Percentiles rank a stretch among this genome's conserved stretches.
Evolutionary conservation across 768 basidiomycete genomes (phyloP).

Genomic region (Pleurotus eryngii): DNA sequence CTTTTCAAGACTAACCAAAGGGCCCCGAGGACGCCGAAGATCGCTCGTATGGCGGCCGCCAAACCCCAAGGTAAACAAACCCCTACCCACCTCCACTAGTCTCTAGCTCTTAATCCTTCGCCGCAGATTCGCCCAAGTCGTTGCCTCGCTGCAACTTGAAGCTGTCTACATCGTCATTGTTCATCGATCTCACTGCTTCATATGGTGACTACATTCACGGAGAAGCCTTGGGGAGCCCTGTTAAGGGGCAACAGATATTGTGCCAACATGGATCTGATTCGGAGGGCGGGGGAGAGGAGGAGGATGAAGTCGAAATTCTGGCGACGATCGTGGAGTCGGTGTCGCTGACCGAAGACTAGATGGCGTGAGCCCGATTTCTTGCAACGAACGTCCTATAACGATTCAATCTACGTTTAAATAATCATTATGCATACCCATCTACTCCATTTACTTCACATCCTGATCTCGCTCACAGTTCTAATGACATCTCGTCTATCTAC

Average conservation of each 20-base stretch:
- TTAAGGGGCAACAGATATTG: not conserved
- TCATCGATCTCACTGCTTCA: slow-evolving; percentile 6
- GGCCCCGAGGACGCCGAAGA: slow-evolving; percentile 33
- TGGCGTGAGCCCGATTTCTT: not conserved
- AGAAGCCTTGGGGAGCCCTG: not conserved
- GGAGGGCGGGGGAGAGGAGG: not conserved
- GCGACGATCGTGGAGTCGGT: slow-evolving; percentile 22
- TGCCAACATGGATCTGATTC: slow-evolving; percentile 24
- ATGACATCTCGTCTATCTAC: too few relatives aligned
- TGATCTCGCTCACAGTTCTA: too few relatives aligned
- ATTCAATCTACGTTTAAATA: too few relatives aligned
- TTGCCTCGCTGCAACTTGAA: slow-evolving; percentile 4
- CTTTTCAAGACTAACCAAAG: slow-evolving; percentile 43
- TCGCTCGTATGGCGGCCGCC: slow-evolving; percentile 37
- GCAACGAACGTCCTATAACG: not conserved
- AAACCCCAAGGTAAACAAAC: slow-evolving; percentile 40
- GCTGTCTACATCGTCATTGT: not conserved
- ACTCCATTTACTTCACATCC: too few relatives aligned
- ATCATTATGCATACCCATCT: too few relatives aligned
- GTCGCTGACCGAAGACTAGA: slow-evolving; percentile 8
- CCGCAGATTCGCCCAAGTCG: slow-evolving; percentile 32
- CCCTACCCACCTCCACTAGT: not conserved
- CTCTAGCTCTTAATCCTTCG: too few relatives aligned
- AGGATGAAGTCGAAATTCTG: slow-evolving; percentile 26
- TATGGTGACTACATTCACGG: slow-evolving; percentile 17